Evolutionary conservation across 2,329 filamentous ascomycete genomes (phyloP).

Genomic region (Penicillium rolfsii): DNA sequence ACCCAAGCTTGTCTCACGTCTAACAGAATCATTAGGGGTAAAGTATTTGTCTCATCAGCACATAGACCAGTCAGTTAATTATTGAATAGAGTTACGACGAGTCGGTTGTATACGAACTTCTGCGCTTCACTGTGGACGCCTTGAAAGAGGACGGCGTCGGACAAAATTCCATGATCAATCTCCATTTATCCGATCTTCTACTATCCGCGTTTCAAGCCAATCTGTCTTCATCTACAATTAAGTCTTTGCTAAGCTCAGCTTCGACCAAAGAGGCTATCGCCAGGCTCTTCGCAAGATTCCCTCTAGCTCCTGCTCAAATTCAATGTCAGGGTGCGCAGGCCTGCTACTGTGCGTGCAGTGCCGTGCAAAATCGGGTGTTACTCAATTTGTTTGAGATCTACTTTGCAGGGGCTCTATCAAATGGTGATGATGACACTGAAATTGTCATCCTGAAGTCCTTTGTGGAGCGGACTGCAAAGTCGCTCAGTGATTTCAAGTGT

Average conservation of each 20-base stretch:
- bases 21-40: slow-evolving; percentile 46
- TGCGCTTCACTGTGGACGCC: slow-evolving; percentile 30
- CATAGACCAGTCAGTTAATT: neutral
- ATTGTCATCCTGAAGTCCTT: slow-evolving; percentile 27
- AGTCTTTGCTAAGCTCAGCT: slow-evolving; percentile 16
- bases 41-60: slow-evolving; percentile 23
- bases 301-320: slow-evolving; percentile 16
- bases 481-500: slow-evolving; percentile 18
- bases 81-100: slow-evolving; percentile 26
- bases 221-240: slow-evolving; percentile 12
- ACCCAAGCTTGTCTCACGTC: slow-evolving; percentile 25
- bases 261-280: slow-evolving; percentile 24
- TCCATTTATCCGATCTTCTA: slow-evolving; percentile 31
- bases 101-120: slow-evolving; percentile 24
- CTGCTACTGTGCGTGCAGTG: slow-evolving; percentile 25
- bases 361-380: slow-evolving; percentile 32
- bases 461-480: slow-evolving; percentile 21
- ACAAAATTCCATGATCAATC: slow-evolving; percentile 15
- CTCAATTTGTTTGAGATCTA: slow-evolving; percentile 33
- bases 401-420: slow-evolving; percentile 22
- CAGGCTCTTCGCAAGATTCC: slow-evolving; percentile 28
- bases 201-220: slow-evolving; percentile 29
- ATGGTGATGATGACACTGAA: slow-evolving; percentile 13
- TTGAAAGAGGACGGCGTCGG: slow-evolving; percentile 19
- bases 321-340: slow-evolving; percentile 26